Evolutionary conservation across 176 grass and related monocot species (phyloP).

Genomic region (Cenchrus americanus): DNA sequence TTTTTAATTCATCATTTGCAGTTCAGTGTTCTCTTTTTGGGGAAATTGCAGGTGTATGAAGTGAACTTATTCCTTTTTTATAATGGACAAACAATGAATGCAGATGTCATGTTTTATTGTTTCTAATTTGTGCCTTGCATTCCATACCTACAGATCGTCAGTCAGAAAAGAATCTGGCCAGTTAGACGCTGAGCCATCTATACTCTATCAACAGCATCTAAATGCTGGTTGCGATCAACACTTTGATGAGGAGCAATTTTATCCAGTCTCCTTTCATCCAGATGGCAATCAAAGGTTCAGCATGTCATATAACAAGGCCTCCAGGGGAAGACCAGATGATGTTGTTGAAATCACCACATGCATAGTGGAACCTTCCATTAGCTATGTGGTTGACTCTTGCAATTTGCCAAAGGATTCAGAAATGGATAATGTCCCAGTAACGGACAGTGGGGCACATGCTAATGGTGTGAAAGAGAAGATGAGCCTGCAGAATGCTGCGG

Average conservation of each 20-base stretch:
- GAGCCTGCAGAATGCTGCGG: conserved; percentile 31
- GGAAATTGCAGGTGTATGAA: background rate
- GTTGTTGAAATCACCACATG: conserved; percentile 53
- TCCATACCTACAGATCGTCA: conserved; percentile 56
- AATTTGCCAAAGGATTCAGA: conserved; percentile 49
- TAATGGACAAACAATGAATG: conserved; percentile 25
- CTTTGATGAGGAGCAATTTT: conserved; percentile 55
- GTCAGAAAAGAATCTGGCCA: conserved; percentile 45
- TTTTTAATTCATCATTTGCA: background rate
- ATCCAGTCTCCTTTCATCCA: conserved; percentile 57
- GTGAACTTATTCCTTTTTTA: background rate
- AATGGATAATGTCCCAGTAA: conserved; percentile 26
- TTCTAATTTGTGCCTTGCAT: conserved; percentile 28
- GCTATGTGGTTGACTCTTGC: conserved; percentile 55
- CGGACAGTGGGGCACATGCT: conserved; percentile 29
- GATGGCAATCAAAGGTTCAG: conserved; percentile 58
- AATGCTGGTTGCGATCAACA: conserved; percentile 48
- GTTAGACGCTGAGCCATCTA: conserved; percentile 51
- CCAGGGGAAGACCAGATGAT: conserved; percentile 46
- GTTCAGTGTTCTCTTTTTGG: background rate
- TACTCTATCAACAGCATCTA: conserved; percentile 46
- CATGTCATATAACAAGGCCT: conserved; percentile 70
- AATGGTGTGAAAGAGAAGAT: conserved; percentile 46
- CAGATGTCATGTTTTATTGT: conserved; percentile 20
- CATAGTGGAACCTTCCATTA: conserved; percentile 63